phyloP scores from a whole-genome alignment of 306 rosid species.

The Pyrus pyrifolia region DNA sequence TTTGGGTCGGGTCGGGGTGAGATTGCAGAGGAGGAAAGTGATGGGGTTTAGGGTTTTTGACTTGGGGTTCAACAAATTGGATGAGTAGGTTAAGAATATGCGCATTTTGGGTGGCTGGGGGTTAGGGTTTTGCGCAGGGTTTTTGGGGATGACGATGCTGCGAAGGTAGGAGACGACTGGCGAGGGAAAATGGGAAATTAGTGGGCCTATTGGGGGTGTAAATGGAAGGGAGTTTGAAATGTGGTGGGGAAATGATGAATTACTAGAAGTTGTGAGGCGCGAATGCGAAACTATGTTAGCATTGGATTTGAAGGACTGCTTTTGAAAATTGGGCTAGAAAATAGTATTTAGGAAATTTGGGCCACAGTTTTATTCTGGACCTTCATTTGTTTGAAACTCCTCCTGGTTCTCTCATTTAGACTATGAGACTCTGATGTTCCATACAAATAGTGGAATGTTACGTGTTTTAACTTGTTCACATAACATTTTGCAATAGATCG shows the following conservation, averaged over 20 bases:
- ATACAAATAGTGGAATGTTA: no score
- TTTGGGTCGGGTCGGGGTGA: slow-evolving; percentile 29
- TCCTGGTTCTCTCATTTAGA: no score
- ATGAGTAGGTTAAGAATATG: slow-evolving; percentile 8
- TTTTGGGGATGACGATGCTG: slow-evolving; percentile 1
- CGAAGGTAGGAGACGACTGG: neutral
- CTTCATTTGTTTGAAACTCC: no score
- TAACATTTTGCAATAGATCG: no score
- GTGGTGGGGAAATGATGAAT: neutral
- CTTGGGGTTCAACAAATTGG: slow-evolving; percentile 27
- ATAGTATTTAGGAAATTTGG: no score
- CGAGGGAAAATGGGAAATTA: neutral
- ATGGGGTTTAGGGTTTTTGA: slow-evolving; percentile 6
- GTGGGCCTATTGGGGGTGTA: neutral
- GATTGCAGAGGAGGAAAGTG: slow-evolving; percentile 16
- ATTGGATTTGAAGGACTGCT: no score
- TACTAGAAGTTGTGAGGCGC: neutral
- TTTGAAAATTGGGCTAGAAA: no score
- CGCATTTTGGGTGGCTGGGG: slow-evolving; percentile 30
- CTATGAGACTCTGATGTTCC: no score
- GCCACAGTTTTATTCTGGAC: no score
- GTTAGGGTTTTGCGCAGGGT: slow-evolving; percentile 23
- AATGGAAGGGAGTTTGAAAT: neutral
- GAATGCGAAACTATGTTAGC: no score
- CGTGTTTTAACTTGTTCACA: no score